phyloP scores from a whole-genome alignment of 1,284 basidiomycete species.

The Lentinula novae-zelandiae region DNA sequence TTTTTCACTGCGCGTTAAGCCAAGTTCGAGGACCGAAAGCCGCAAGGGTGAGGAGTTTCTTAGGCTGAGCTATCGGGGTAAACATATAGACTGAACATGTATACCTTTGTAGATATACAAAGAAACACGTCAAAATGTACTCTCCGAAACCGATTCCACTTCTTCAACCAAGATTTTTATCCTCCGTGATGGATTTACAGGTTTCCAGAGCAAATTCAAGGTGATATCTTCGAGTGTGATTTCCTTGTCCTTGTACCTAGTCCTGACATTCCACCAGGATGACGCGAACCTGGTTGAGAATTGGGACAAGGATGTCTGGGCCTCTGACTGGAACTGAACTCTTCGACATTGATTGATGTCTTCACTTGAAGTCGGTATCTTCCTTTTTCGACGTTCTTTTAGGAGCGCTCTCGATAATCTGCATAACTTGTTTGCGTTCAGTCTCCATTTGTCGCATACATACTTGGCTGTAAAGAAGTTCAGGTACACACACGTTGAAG shows the following conservation, averaged over 20 bases:
- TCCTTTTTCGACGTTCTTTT: slow-evolving; percentile 44
- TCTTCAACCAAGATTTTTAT: slow-evolving; percentile 54
- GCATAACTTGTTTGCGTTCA: slow-evolving; percentile 53
- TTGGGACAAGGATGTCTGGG: slow-evolving; percentile 65
- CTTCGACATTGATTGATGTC: neutral
- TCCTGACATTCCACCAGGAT: slow-evolving; percentile 35
- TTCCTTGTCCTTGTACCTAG: neutral
- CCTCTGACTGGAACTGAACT: slow-evolving; percentile 34
- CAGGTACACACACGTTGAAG: slow-evolving; percentile 8
- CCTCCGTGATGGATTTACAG: slow-evolving; percentile 65
- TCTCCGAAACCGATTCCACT: slow-evolving; percentile 33
- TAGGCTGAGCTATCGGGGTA: neutral
- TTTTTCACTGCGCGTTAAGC: slow-evolving; percentile 76
- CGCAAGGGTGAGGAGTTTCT: slow-evolving; percentile 48
- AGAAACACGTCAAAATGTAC: slow-evolving; percentile 45
- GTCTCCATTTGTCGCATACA: slow-evolving; percentile 53
- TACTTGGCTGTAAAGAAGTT: slow-evolving; percentile 43
- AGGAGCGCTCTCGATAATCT: slow-evolving; percentile 60
- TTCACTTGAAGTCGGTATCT: slow-evolving; percentile 24
- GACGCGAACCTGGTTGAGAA: slow-evolving; percentile 72
- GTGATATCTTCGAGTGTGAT: slow-evolving; percentile 28
- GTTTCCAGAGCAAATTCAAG: slow-evolving; percentile 67
- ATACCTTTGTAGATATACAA: slow-evolving; percentile 53
- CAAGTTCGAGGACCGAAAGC: slow-evolving; percentile 74
- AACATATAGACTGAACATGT: neutral